Base-by-base conservation (phyloP, 1,139 yeast species). In the Blastobotrys apis region DNA sequence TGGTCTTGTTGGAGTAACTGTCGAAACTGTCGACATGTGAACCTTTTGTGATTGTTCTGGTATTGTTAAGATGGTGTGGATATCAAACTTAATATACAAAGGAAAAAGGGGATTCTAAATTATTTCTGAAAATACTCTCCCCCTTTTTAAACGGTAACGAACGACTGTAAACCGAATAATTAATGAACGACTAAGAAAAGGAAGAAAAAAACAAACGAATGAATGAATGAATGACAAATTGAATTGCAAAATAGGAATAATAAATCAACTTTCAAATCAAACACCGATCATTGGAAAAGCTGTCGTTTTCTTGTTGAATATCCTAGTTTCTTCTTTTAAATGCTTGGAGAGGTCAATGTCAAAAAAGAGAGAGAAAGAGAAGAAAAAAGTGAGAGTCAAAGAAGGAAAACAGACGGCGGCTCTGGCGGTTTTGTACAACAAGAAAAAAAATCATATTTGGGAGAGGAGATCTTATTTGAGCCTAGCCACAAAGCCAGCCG, bases 351-450 rank as follows among this genome's bases (percentile, higher is more conserved):
- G 9, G 12, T 10, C n/a, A 8, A 15, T 9, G 15, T 5, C 27
- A 33, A 31, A 13, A 33, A 16, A 20, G 16, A 31, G 15, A 8
- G 17, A 23, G 22, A 22, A 30, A 36, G 31, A 13, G 23, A 10
- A 22, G 31, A 30, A 15, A 34, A 27, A 20, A 16, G 22, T 26
- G 23, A 37, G 9, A 27, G 34, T 8, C 20, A 33, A 21, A 16
- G 20, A 29, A 27, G 30, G 22, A 25, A 33, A 33, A 26, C 22
- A 23, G 29, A 26, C 22, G 22, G 32, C 29, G 19, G n/a, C 20
- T 13, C 33, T 31, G 29, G 29, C 38, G 30, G 30, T 34, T 34
- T 34, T 34, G 38, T 34, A 34, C 20, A 34, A 12, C 29, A n/a
- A 15, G 17, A 22, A 22, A 22, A 22, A 23, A 21, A 12, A 25